phyloP scores from a whole-genome alignment of 768 basidiomycete species.

The Tylopilus vinaceipallidus region DNA sequence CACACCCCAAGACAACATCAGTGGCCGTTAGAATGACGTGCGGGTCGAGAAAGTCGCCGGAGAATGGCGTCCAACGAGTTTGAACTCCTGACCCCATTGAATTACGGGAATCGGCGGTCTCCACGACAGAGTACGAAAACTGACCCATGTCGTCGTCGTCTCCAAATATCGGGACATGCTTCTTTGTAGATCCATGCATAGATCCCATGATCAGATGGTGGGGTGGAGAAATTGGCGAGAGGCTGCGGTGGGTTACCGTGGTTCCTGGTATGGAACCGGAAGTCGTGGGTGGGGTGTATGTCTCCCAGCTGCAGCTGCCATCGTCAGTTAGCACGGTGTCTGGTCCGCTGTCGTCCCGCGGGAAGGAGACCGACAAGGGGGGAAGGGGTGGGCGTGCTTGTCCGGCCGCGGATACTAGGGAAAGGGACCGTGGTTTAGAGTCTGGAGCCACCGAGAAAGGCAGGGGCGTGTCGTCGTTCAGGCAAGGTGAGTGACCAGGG shows the following conservation, averaged over 20 bases:
- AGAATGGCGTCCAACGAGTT: constrained; percentile 32
- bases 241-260: constrained; percentile 42
- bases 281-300: constrained; percentile 63
- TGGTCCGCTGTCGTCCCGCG: constrained; percentile 52
- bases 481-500: constrained; percentile 28
- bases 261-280: constrained; percentile 46
- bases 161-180: constrained; percentile 42
- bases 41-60: constrained; percentile 27
- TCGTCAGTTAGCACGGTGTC: constrained; percentile 51
- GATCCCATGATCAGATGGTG: constrained; percentile 24
- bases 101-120: constrained; percentile 11
- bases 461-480: constrained; percentile 20
- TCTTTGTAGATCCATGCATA: constrained; percentile 38
- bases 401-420: constrained; percentile 33
- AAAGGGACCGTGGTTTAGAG: constrained; percentile 22
- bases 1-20: constrained; percentile 32
- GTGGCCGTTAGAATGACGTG: constrained; percentile 32
- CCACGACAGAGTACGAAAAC: constrained; percentile 44
- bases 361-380: constrained; percentile 39
- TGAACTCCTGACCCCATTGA: constrained; percentile 13
- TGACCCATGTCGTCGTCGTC: constrained; percentile 49
- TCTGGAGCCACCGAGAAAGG: constrained; percentile 8
- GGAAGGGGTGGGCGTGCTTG: constrained; percentile 48
- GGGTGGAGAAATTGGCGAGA: constrained; percentile 30
- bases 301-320: constrained; percentile 52